Evolutionary conservation across 495 filamentous ascomycete genomes (phyloP), one percentile per base, ranked within the genome.

Genomic region (Astrothelium macrocarpum): DNA sequence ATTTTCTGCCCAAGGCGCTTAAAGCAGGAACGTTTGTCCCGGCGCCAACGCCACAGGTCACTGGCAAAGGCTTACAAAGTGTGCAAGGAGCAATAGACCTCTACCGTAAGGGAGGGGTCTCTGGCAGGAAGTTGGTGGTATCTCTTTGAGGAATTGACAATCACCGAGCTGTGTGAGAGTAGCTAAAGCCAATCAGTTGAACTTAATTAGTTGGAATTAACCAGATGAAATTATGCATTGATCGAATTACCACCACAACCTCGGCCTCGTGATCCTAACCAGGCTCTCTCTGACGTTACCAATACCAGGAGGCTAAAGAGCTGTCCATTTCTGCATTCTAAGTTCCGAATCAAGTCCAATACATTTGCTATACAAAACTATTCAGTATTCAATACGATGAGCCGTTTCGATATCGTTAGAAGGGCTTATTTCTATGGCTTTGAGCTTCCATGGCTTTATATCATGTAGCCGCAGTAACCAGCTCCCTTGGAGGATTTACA

Each of bases 61-160:
- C 73, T 23, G 68, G 66, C 2, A 66, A 64, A 26, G 74, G 73
- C 0, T 60, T 76, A 61, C 65, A 70, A 61, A 65, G 62, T 28
- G 63, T 76, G n/a, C 72, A 76, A 67, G 63, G 62, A 56, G 74
- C 64, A 25, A 25, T 72, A 20, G 68, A 75, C 58, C n/a, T n/a
- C 58, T 64, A 66, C 32, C 72, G 69, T 68, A 63, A 70, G 64
- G 71, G 64, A 18, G 74, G 74, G 23, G 68, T 75, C n/a, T 69
- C 65, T 59, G 73, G 66, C 12, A 63, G 62, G 59, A 76, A 76
- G 69, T 60, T 74, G 29, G 74, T 76, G 12, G 60, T 75, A 29
- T 64, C 68, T 39, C 45, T 49, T 16, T 49, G 45, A 49, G 45
- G 0, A 16, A 9, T 49, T 20, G n/a, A 20, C 45, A 49, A 49